These are phyloP conservation scores for Penicillium sp. DNA, from an alignment of 2,329 filamentous ascomycete species.

Conservation along the genomic window DNA sequence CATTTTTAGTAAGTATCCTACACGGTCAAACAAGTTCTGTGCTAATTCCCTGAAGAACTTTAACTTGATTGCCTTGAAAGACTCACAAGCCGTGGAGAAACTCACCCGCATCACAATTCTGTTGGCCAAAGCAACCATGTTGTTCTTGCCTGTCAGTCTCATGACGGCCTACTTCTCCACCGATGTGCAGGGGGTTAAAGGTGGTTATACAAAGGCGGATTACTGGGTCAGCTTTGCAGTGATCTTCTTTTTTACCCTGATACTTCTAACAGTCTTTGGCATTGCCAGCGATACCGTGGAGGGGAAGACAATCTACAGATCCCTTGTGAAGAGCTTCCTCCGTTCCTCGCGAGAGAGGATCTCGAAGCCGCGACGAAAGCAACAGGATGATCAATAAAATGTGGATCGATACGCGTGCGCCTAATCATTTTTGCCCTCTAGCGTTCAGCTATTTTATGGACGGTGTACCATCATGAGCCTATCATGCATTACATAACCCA, in stretches of 20 bases:
- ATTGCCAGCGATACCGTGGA: slow-evolving; percentile 59
- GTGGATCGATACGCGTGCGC: background rate
- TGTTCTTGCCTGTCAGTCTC: slow-evolving; percentile 72
- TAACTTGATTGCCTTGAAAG: slow-evolving; percentile 73
- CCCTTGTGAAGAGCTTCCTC: slow-evolving; percentile 40
- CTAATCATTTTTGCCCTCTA: no score
- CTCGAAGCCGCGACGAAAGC: slow-evolving; percentile 12
- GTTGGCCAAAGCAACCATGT: slow-evolving; percentile 70
- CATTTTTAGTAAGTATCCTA: slow-evolving; percentile 58
- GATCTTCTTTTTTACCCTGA: slow-evolving; percentile 60
- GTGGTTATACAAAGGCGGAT: slow-evolving; percentile 58
- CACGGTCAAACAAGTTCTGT: background rate
- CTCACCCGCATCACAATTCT: slow-evolving; percentile 71
- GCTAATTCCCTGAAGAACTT: slow-evolving; percentile 59
- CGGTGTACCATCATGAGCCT: no score
- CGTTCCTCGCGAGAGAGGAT: slow-evolving; percentile 32
- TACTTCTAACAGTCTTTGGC: slow-evolving; percentile 59
- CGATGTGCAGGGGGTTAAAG: slow-evolving; percentile 58
- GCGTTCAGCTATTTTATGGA: no score
- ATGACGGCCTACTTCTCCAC: slow-evolving; percentile 74
- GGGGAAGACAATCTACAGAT: slow-evolving; percentile 52
- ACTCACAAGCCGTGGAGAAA: slow-evolving; percentile 69
- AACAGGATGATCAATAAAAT: slow-evolving; percentile 1
- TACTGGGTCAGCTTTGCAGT: slow-evolving; percentile 70
- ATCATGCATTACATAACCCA: no score